These are phyloP conservation scores for Primulina tabacum DNA, from an alignment of 257 asterid genomes.

Conservation along the genomic window DNA sequence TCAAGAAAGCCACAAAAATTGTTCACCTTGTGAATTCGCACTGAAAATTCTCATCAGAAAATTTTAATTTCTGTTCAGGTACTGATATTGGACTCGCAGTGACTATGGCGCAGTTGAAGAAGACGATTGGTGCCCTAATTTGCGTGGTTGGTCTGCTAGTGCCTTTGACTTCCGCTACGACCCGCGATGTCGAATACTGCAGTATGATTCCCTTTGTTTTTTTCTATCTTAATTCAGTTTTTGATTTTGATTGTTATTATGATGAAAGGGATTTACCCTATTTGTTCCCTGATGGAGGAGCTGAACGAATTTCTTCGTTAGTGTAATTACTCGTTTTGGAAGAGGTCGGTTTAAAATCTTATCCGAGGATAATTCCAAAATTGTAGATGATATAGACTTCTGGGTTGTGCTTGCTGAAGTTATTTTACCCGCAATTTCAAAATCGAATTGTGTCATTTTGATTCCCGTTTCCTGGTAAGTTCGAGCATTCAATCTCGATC, in stretches of 20 bases:
- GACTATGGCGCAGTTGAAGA: constrained; percentile 30
- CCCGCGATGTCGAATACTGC: constrained; percentile 33
- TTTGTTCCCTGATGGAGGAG: not conserved
- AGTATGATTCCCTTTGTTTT: constrained; percentile 17
- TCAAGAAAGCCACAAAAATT: too few species aligned
- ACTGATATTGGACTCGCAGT: not conserved
- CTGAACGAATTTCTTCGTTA: not conserved
- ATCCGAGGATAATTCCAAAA: too few species aligned
- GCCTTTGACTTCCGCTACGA: constrained; percentile 34
- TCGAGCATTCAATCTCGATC: too few species aligned
- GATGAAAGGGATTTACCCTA: not conserved
- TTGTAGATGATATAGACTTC: not conserved
- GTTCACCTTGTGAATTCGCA: too few species aligned
- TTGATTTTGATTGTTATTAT: not conserved
- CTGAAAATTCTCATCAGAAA: not conserved
- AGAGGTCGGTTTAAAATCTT: too few species aligned
- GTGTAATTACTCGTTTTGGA: not conserved
- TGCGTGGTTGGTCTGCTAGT: constrained; percentile 30
- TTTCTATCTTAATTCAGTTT: not conserved
- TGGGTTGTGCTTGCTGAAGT: not conserved
- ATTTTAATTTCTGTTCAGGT: not conserved
- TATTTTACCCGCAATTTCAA: not conserved
- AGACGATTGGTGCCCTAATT: constrained; percentile 20
- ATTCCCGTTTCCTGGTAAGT: not conserved
- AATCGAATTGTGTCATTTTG: not conserved